These are phyloP conservation scores for Metschnikowia shivogae DNA, from an alignment of 805 yeast genomes.

Conservation along the genomic window DNA sequence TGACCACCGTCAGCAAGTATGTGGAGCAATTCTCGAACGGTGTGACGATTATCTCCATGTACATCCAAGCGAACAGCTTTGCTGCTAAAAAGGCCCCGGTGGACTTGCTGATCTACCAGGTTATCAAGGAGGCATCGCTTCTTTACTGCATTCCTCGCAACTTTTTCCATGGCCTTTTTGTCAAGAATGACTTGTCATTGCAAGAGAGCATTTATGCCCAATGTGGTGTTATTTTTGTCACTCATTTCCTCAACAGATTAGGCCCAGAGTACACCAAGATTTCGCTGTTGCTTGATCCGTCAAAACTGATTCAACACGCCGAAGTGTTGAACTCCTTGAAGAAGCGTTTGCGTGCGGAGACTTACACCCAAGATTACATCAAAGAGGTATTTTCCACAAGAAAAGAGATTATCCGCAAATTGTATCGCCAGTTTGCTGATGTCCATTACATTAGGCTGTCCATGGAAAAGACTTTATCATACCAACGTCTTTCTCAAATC, in stretches of 20 bases:
- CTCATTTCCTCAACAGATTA: slow-evolving; percentile 90
- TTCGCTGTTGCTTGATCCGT: slow-evolving; percentile 56
- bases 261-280: slow-evolving; percentile 84
- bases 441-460: slow-evolving; percentile 74
- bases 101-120: slow-evolving; percentile 80
- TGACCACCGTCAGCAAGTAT: slow-evolving; percentile 81
- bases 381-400: slow-evolving; percentile 70
- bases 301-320: slow-evolving; percentile 58
- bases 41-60: slow-evolving; percentile 79
- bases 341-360: slow-evolving; percentile 87
- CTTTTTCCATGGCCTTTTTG: slow-evolving; percentile 69
- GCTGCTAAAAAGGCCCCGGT: slow-evolving; percentile 41
- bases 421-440: slow-evolving; percentile 89
- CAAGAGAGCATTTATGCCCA: slow-evolving; percentile 96
- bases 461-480: slow-evolving; percentile 75
- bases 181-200: slow-evolving; percentile 73
- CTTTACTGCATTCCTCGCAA: slow-evolving; percentile 88
- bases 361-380: slow-evolving; percentile 83
- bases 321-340: slow-evolving; percentile 79
- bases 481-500: slow-evolving; percentile 78
- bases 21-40: slow-evolving; percentile 94
- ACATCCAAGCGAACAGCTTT: slow-evolving; percentile 45
- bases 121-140: slow-evolving; percentile 89
- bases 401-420: slow-evolving; percentile 67
- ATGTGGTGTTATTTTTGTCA: slow-evolving; percentile 85